These are phyloP conservation scores for Phytophthora sansomeana DNA, from an alignment of 352 stramenopile genomes.

Conservation along the genomic window DNA sequence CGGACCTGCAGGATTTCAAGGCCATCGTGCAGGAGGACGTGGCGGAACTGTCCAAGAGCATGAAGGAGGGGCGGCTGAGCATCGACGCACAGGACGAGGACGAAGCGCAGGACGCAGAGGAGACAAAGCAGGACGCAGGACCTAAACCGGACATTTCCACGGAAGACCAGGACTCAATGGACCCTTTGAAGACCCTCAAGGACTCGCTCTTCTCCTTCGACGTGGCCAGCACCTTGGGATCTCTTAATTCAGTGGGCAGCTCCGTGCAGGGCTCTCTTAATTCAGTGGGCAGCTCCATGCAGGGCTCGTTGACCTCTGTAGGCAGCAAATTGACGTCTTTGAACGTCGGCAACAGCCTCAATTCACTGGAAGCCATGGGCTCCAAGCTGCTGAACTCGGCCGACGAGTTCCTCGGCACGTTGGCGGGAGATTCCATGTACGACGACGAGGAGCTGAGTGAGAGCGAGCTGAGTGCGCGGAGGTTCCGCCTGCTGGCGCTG, in stretches of 20 bases:
- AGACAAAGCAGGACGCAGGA: slow-evolving; percentile 11
- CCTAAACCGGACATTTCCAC: not conserved
- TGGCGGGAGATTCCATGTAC: slow-evolving; percentile 41
- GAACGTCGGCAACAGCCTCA: slow-evolving; percentile 40
- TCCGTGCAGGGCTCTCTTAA: slow-evolving; percentile 37
- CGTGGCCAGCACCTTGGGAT: slow-evolving; percentile 35
- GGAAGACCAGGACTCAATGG: slow-evolving; percentile 15
- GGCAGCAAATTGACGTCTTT: slow-evolving; percentile 41
- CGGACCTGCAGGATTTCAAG: slow-evolving; percentile 76
- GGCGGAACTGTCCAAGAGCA: slow-evolving; percentile 62
- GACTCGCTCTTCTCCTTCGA: slow-evolving; percentile 72
- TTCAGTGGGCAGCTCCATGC: slow-evolving; percentile 35
- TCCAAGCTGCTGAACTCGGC: slow-evolving; percentile 77
- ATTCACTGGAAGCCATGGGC: slow-evolving; percentile 64
- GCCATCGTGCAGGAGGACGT: slow-evolving; percentile 77
- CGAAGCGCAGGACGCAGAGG: slow-evolving; percentile 11
- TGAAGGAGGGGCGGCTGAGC: slow-evolving; percentile 57
- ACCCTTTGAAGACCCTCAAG: slow-evolving; percentile 32
- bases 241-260: slow-evolving; percentile 51
- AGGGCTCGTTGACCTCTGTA: slow-evolving; percentile 44
- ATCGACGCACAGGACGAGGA: slow-evolving; percentile 38
- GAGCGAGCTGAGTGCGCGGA: slow-evolving; percentile 50
- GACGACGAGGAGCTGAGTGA: slow-evolving; percentile 47
- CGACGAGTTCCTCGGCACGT: slow-evolving; percentile 64
- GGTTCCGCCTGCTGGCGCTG: slow-evolving; percentile 66